Conservation (phyloP, 116 monocot genomes). For the Dioscorea cayenensis region DNA sequence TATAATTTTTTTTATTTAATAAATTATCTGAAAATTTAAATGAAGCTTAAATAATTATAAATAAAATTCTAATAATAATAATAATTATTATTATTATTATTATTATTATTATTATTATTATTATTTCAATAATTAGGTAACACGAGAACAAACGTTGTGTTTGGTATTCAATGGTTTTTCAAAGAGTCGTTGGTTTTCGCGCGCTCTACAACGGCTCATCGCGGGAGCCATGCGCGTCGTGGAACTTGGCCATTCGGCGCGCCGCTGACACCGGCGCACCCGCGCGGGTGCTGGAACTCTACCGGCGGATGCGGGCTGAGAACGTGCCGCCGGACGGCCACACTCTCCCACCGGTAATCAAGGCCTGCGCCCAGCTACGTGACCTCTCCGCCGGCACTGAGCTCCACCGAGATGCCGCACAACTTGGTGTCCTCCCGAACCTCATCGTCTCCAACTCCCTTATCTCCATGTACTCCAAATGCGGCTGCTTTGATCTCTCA, state of each 20-base stretch:
- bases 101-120: too few relatives aligned
- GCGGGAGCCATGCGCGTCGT: neutral
- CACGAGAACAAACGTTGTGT: neutral
- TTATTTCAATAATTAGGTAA: neutral
- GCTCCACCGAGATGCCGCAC: constrained; percentile 7
- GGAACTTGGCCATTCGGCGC: neutral
- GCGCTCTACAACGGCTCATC: neutral
- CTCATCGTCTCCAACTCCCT: constrained; percentile 25
- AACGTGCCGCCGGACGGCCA: constrained; percentile 12
- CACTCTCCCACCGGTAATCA: constrained; percentile 27
- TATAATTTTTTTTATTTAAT: too few relatives aligned
- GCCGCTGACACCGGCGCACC: neutral
- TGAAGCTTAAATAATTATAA: too few relatives aligned
- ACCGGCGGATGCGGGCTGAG: constrained; percentile 6
- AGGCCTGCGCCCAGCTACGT: constrained; percentile 19
- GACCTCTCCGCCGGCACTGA: constrained; percentile 9
- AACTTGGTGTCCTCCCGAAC: constrained; percentile 12
- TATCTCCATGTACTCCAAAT: constrained; percentile 22
- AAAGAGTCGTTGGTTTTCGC: neutral
- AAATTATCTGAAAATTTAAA: too few relatives aligned
- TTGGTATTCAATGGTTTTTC: neutral
- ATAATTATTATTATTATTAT: too few relatives aligned
- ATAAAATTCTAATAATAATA: too few relatives aligned
- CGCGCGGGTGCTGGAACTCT: constrained; percentile 1
- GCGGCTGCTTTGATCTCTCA: constrained; percentile 1